Base-by-base conservation (phyloP, 345 rosid genomes). In the Mallotus nudiflorus region DNA sequence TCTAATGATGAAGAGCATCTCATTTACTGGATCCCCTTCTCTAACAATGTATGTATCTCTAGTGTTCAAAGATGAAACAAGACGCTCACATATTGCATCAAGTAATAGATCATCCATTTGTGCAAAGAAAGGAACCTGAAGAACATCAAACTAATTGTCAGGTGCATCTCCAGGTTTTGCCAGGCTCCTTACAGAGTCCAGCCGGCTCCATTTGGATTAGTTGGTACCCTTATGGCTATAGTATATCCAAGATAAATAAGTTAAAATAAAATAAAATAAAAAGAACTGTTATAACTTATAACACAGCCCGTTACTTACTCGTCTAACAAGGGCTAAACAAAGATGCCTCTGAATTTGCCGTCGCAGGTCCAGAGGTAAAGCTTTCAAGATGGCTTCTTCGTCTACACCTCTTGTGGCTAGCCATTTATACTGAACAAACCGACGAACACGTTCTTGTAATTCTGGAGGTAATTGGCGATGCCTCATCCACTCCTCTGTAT, bases 81-180 rank as follows among this genome's bases (percentile, higher is more conserved):
- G n/a, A 2, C 64, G 44, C 8, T 59, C 64, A 12, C 64, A 59
- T 35, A 59, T 59, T 59, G 64, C 64, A 37, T 59, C 64, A 7
- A 59, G 64, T n/a, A 59, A 59, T 59, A 35, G 64, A 37, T 59
- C 64, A 9, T 59, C 64, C 42, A 59, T 59, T 59, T 59, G 64
- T 59, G 64, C 46, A 37, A 59, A 59, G 40, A 59, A 59, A 9
- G 46, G 64, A 10, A 59, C 64, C 64, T 59, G 42, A 18, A 59
- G 13, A 4, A 37, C 14, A 18, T 31, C 6, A 1, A 1, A 13
- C 0, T 19, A 4, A n/a, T 16, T n/a, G n/a, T n/a, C n/a, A n/a
- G n/a, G n/a, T n/a, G n/a, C n/a, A n/a, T n/a, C n/a, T n/a, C n/a
- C n/a, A n/a, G n/a, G n/a, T n/a, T n/a, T n/a, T n/a, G n/a, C n/a